phyloP scores from a whole-genome alignment of 257 asterid genomes.

The Ballota nigra region DNA sequence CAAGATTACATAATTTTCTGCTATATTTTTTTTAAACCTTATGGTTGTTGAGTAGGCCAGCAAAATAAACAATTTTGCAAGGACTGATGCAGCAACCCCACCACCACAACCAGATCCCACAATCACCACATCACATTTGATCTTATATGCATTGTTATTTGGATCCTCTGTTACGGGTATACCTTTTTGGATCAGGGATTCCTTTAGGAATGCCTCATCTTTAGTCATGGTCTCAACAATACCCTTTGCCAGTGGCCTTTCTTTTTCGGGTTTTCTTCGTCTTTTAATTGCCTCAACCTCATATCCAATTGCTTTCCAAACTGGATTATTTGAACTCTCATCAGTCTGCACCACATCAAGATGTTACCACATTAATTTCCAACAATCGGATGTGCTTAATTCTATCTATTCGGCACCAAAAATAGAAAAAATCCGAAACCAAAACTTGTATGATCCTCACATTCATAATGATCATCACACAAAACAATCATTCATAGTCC shows the following conservation, averaged over 20 bases:
- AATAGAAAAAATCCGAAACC: too few species aligned
- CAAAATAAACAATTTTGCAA: constrained; percentile 66
- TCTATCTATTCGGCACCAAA: neutral
- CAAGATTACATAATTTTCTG: constrained; percentile 36
- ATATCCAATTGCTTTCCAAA: constrained; percentile 77
- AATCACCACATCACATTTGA: constrained; percentile 80
- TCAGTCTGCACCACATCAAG: constrained; percentile 52
- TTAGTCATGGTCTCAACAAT: constrained; percentile 48
- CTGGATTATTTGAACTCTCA: constrained; percentile 57
- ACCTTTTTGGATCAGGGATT: constrained; percentile 56
- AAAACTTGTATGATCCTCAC: neutral
- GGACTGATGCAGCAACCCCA: constrained; percentile 80
- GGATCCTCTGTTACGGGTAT: constrained; percentile 40
- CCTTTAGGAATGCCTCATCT: constrained; percentile 50
- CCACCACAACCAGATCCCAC: constrained; percentile 96
- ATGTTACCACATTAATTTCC: neutral
- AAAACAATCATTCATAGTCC: neutral
- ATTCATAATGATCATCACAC: neutral
- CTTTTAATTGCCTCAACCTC: constrained; percentile 35
- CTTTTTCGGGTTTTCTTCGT: constrained; percentile 16
- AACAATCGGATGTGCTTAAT: neutral
- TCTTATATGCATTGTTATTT: constrained; percentile 24
- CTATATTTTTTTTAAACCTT: too few species aligned
- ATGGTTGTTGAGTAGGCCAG: too few species aligned
- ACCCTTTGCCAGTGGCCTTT: constrained; percentile 76